Evolutionary conservation across 2,329 filamentous ascomycete genomes (phyloP).

Genomic region (Cladosporium oxysporum): DNA sequence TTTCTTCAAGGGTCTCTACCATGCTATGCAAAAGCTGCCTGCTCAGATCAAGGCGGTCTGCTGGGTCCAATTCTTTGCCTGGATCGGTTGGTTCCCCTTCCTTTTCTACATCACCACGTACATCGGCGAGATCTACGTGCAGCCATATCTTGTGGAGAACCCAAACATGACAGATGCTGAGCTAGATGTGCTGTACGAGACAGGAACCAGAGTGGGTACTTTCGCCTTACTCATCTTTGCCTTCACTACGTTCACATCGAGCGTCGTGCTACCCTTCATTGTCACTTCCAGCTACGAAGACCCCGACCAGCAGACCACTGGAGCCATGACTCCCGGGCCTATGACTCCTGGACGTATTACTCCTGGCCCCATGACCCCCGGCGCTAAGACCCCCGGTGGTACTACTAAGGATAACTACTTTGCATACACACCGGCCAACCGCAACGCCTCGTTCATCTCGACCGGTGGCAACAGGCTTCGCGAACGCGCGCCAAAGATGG

Average conservation of each 20-base stretch:
- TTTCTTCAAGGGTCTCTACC: slow-evolving; percentile 79
- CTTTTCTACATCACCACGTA: slow-evolving; percentile 91
- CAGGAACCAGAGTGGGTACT: slow-evolving; percentile 82
- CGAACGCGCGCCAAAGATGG: slow-evolving; percentile 45
- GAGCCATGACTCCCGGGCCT: slow-evolving; percentile 42
- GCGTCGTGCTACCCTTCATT: slow-evolving; percentile 81
- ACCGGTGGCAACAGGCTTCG: slow-evolving; percentile 15
- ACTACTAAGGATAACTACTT: slow-evolving; percentile 30
- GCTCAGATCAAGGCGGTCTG: slow-evolving; percentile 82
- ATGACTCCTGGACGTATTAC: slow-evolving; percentile 37
- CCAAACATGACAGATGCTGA: slow-evolving; percentile 75
- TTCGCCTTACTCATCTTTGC: slow-evolving; percentile 89
- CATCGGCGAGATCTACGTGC: slow-evolving; percentile 87
- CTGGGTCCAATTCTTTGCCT: slow-evolving; percentile 65
- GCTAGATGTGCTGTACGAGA: slow-evolving; percentile 77
- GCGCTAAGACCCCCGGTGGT: slow-evolving; percentile 25
- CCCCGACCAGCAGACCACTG: slow-evolving; percentile 36
- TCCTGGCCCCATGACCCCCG: slow-evolving; percentile 26
- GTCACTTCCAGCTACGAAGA: slow-evolving; percentile 74
- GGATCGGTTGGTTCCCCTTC: slow-evolving; percentile 95
- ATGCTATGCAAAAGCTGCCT: slow-evolving; percentile 75
- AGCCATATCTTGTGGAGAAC: slow-evolving; percentile 75
- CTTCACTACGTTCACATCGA: slow-evolving; percentile 77
- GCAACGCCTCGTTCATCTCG: slow-evolving; percentile 8
- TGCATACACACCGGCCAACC: slow-evolving; percentile 23